Conservation (phyloP, 805 yeast species). For the Kregervanrija fluxuum region DNA sequence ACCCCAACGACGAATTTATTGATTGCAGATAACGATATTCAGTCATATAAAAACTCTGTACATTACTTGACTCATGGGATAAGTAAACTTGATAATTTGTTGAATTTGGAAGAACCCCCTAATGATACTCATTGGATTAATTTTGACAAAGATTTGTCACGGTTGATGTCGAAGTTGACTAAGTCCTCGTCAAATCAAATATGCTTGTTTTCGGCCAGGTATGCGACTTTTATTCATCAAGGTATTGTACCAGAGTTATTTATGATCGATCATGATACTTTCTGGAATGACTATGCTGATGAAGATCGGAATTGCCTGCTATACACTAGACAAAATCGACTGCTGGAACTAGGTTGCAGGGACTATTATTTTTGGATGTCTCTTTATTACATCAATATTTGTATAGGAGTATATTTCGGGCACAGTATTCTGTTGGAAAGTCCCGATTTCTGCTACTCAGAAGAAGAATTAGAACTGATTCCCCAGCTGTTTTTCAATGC, state of each 20-base stretch:
- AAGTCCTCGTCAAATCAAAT: neutral
- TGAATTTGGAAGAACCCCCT: neutral
- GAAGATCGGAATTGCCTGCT: neutral
- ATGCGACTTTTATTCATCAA: conserved; percentile 4
- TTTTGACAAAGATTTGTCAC: neutral
- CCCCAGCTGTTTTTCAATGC: conserved; percentile 4
- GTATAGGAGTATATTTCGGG: conserved; percentile 7
- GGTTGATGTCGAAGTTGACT: neutral
- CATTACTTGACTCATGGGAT: neutral
- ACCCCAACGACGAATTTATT: neutral
- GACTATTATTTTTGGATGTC: conserved; percentile 8
- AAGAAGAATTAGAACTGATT: conserved; percentile 1
- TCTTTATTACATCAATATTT: conserved; percentile 3
- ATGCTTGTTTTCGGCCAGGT: conserved; percentile 1
- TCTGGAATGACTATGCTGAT: neutral
- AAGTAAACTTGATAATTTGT: neutral
- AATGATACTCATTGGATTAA: neutral
- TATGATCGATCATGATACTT: conserved; percentile 3
- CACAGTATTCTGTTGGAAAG: neutral
- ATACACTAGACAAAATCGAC: neutral
- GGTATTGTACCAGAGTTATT: conserved; percentile 2
- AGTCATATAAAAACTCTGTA: neutral
- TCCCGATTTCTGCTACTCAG: neutral
- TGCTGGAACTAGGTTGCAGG: neutral
- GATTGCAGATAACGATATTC: conserved; percentile 1